Evolutionary conservation across 768 basidiomycete genomes (phyloP), one percentile per base, ranked within the genome.

Genomic region (Podaxis sp.): DNA sequence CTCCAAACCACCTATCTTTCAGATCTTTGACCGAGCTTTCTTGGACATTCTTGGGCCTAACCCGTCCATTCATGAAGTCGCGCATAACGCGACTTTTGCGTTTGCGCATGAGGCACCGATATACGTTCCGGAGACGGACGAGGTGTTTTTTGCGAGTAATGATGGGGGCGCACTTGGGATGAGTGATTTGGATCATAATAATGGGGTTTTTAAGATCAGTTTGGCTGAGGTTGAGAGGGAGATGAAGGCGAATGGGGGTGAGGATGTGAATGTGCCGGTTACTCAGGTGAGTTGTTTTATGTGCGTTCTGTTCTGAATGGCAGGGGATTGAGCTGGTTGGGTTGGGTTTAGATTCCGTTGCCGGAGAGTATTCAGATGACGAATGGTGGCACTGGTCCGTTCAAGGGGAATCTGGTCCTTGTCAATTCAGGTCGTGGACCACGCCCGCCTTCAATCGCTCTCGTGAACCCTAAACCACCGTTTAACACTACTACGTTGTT

Each of bases 31-130:
- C 64, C 53, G 59, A n/a, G 67, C 73, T n/a, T 92, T 93, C 73
- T 74, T 88, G 49, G 61, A 71, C 6, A 76, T 92, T 60, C 80
- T 91, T 0, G 91, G 90, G 1, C 65, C 72, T 3, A 74, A 76
- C 26, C 84, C 90, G 5, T 81, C 81, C 0, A 80, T 93, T 54
- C 80, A 82, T 3, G 71, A 83, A 63, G 82, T 94, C 52, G 85
- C 85, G 0, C 80, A 82, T 7, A 84, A 86, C 63, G 80, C 81
- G 2, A 83, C 80, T 3, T 87, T 87, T 71, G 87, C 87, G 2
- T 86, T 91, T 65, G 90, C 90, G 17, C 91, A 93, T 69, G 92
- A 94, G 74, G 92, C 89, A 2, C 89, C 89, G 0, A 77, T 92
- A 1, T 91, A 86, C 72, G 75, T 84, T 36, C 74, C 85, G 4